Conservation (phyloP, 2,329 filamentous ascomycete genomes). For the Fusarium musae region DNA sequence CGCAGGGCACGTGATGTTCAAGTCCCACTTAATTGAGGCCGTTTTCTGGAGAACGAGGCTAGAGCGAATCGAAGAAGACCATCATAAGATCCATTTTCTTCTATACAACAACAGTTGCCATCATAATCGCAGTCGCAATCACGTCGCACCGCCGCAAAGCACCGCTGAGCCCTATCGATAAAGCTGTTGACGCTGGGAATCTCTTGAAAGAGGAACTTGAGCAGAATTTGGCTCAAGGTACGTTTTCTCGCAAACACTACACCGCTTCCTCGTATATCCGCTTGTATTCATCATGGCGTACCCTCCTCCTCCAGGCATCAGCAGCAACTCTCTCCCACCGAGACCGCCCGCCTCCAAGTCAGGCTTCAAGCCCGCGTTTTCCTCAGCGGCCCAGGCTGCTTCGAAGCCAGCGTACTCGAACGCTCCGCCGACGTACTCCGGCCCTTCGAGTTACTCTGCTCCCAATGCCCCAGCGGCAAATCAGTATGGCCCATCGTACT, state of each 20-base stretch:
- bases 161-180: background rate
- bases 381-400: constrained; percentile 49
- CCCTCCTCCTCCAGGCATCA: constrained; percentile 81
- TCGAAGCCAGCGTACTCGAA: constrained; percentile 53
- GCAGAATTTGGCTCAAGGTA: constrained; percentile 62
- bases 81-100: constrained; percentile 27
- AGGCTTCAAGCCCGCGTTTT: constrained; percentile 64
- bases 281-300: constrained; percentile 82
- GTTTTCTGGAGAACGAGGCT: constrained; percentile 18
- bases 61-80: constrained; percentile 24
- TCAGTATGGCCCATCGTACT: constrained; percentile 59
- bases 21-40: background rate
- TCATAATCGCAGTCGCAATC: constrained; percentile 9
- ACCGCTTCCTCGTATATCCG: constrained; percentile 38
- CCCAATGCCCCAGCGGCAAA: constrained; percentile 47
- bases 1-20: background rate
- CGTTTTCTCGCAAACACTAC: constrained; percentile 50
- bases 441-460: constrained; percentile 50
- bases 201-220: constrained; percentile 46
- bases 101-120: constrained; percentile 17
- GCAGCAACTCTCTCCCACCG: constrained; percentile 70
- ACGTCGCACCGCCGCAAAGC: constrained; percentile 8
- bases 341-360: constrained; percentile 73
- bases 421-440: constrained; percentile 42
- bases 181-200: constrained; percentile 10